Percentiles rank a stretch among this genome's conserved stretches.
Evolutionary conservation across 2,329 filamentous ascomycete genomes (phyloP).

Genomic region (Penicillium sp.): DNA sequence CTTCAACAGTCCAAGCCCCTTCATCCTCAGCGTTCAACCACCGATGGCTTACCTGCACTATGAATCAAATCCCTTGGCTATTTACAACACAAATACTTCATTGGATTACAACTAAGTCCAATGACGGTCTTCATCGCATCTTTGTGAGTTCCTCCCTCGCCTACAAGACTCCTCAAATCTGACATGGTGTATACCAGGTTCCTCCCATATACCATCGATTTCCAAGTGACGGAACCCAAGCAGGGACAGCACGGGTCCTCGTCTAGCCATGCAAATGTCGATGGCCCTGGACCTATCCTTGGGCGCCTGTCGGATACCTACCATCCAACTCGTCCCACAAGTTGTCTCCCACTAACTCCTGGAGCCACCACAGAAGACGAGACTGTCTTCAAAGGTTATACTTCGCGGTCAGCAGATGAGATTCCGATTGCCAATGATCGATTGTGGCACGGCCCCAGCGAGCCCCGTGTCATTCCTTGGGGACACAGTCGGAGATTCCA

Average conservation of each 20-base stretch:
- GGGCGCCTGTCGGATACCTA: slow-evolving; percentile 19
- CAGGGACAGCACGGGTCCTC: slow-evolving; percentile 20
- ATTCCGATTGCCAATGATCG: slow-evolving; percentile 25
- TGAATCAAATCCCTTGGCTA: background rate
- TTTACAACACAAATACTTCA: background rate
- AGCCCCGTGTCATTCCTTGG: slow-evolving; percentile 69
- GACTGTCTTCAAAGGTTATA: slow-evolving; percentile 32
- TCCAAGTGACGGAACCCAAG: slow-evolving; percentile 21
- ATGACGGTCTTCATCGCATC: slow-evolving; percentile 33
- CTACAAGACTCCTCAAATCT: background rate
- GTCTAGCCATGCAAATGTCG: slow-evolving; percentile 17
- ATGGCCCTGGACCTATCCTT: slow-evolving; percentile 19
- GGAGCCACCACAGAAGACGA: slow-evolving; percentile 35
- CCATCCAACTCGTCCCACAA: slow-evolving; percentile 11
- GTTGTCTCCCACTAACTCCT: slow-evolving; percentile 27
- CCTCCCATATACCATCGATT: slow-evolving; percentile 33
- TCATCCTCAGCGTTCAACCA: background rate
- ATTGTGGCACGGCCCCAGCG: slow-evolving; percentile 41
- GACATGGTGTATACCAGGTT: slow-evolving; percentile 20
- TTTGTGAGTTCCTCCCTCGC: slow-evolving; percentile 20
- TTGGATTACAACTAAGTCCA: background rate
- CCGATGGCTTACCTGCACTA: background rate
- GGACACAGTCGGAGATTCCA: slow-evolving; percentile 57
- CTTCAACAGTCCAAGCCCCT: background rate
- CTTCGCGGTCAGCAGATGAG: slow-evolving; percentile 22